phyloP scores from a whole-genome alignment of 495 filamentous ascomycete species.

The Margaritispora aquatica region DNA sequence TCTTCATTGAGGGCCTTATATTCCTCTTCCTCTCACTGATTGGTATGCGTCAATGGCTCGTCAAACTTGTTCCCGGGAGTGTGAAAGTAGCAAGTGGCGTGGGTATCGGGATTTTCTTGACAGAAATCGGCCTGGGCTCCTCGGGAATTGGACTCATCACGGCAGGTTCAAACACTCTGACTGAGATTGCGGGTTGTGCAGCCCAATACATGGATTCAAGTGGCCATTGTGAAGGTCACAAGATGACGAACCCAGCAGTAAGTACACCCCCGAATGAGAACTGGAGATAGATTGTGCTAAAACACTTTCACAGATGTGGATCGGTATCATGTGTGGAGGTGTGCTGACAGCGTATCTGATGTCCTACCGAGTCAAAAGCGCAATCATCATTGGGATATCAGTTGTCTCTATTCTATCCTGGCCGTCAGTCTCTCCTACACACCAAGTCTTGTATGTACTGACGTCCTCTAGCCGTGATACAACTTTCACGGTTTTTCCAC shows the following conservation, averaged over 20 bases:
- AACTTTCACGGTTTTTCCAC: conserved; percentile 70
- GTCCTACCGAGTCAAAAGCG: conserved; percentile 74
- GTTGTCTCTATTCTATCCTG: conserved; percentile 77
- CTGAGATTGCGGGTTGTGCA: conserved; percentile 63
- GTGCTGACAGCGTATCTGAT: conserved; percentile 69
- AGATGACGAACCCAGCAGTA: conserved; percentile 64
- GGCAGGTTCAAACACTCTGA: conserved; percentile 49
- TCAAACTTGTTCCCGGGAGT: conserved; percentile 67
- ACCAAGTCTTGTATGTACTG: conserved; percentile 1
- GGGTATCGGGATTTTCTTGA: conserved; percentile 75
- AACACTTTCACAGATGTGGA: conserved; percentile 49
- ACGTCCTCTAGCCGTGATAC: conserved; percentile 47
- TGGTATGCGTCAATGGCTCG: conserved; percentile 80
- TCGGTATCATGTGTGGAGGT: conserved; percentile 74
- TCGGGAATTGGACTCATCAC: conserved; percentile 72
- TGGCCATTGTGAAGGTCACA: conserved; percentile 36
- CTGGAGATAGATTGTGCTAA: not conserved
- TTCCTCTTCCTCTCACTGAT: conserved; percentile 60
- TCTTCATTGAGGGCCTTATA: conserved; percentile 72
- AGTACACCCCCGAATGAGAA: not conserved
- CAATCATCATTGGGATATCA: conserved; percentile 76
- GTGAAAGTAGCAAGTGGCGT: conserved; percentile 79
- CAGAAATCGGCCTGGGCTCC: conserved; percentile 66
- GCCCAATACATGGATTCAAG: conserved; percentile 29
- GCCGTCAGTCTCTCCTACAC: conserved; percentile 41